phyloP scores from a whole-genome alignment of 208 protist species.

The Leishmania aethiopica region DNA sequence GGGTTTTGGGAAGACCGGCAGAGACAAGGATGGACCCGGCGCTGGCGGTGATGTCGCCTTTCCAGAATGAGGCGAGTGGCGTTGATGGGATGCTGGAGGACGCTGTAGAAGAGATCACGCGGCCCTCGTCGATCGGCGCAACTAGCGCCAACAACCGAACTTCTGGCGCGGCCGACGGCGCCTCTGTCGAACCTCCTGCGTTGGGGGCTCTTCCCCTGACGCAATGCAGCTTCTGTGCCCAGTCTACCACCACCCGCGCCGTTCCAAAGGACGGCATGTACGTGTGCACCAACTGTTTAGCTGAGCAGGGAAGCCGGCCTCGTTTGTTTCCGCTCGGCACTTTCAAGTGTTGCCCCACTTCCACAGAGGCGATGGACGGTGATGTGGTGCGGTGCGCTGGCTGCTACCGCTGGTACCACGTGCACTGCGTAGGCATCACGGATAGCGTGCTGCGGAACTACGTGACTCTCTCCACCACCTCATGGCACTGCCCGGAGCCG shows the following conservation, averaged over 20 bases:
- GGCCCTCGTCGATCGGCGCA: neutral
- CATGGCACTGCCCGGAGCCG: conserved; percentile 84
- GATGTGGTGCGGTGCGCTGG: conserved; percentile 73
- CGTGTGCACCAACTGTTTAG: conserved; percentile 55
- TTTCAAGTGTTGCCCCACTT: conserved; percentile 85
- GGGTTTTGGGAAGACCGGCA: neutral
- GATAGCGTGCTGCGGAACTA: conserved; percentile 58
- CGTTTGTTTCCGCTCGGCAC: conserved; percentile 66
- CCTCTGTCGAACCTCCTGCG: neutral
- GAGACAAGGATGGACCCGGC: conserved; percentile 70
- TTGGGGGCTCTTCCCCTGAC: conserved; percentile 4
- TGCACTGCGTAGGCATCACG: conserved; percentile 63
- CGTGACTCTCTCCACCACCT: conserved; percentile 72
- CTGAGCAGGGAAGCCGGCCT: conserved; percentile 21
- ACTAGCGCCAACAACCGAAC: neutral
- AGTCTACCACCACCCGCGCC: conserved; percentile 29
- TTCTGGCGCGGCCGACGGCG: neutral
- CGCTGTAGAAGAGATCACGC: conserved; percentile 53
- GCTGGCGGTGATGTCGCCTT: conserved; percentile 69
- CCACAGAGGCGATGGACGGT: conserved; percentile 55
- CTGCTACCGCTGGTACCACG: conserved; percentile 84
- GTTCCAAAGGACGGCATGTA: conserved; percentile 75
- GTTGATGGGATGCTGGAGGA: conserved; percentile 55
- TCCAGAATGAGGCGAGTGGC: conserved; percentile 53
- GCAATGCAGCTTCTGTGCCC: conserved; percentile 51